Evolutionary conservation across 352 stramenopile genomes (phyloP).

Genomic region (Globisporangium emineosum): DNA sequence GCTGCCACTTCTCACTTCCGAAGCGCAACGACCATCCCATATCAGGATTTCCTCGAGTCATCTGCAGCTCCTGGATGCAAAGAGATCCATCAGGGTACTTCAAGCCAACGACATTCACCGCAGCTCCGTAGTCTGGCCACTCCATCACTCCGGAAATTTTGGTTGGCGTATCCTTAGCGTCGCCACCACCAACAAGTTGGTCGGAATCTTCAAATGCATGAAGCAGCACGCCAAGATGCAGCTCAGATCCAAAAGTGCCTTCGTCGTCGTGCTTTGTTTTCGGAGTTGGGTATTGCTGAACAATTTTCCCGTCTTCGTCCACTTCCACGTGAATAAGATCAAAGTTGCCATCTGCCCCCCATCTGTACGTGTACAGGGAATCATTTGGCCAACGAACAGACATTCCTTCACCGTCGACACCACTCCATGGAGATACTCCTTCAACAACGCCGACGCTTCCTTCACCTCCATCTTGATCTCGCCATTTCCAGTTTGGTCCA

Average conservation of each 20-base stretch:
- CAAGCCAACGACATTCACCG: conserved; percentile 59
- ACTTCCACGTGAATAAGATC: conserved; percentile 85
- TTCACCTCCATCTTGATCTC: conserved; percentile 86
- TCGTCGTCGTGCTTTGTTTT: conserved; percentile 71
- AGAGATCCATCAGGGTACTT: conserved; percentile 54
- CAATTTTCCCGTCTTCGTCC: conserved; percentile 71
- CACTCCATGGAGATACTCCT: conserved; percentile 85
- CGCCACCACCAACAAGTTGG: neutral
- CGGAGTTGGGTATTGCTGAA: conserved; percentile 63
- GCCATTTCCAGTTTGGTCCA: conserved; percentile 89
- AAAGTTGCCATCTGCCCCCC: conserved; percentile 85
- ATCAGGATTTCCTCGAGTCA: conserved; percentile 76
- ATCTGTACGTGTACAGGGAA: conserved; percentile 86
- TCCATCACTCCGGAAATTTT: conserved; percentile 72
- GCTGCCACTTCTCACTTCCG: conserved; percentile 83
- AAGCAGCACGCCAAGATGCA: conserved; percentile 78
- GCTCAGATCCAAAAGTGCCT: conserved; percentile 67
- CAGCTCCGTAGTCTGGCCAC: conserved; percentile 81
- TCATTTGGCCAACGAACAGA: conserved; percentile 88
- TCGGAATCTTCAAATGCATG: conserved; percentile 46
- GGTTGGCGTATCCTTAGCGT: conserved; percentile 5
- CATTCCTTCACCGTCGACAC: conserved; percentile 87
- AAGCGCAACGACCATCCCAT: conserved; percentile 89
- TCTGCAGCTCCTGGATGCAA: conserved; percentile 75
- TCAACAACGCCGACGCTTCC: conserved; percentile 80